Conservation (phyloP, 768 basidiomycete species). For the Clavaria fumosa region DNA sequence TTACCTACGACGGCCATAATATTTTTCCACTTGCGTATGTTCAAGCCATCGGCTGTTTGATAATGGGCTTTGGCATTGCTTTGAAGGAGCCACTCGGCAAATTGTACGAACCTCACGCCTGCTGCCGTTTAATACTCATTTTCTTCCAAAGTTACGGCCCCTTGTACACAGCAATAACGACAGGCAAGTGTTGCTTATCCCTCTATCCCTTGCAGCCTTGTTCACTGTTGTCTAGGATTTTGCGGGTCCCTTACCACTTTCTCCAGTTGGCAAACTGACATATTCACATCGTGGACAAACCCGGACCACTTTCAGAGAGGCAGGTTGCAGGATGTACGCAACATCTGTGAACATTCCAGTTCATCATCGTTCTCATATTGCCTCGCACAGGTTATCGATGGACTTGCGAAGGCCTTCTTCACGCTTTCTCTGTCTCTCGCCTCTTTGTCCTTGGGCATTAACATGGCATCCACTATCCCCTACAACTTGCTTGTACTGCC, state of each 20-base stretch:
- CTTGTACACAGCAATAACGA: slow-evolving; percentile 75
- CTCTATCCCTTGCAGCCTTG: background rate
- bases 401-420: slow-evolving; percentile 61
- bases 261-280: slow-evolving; percentile 85
- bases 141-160: slow-evolving; percentile 58
- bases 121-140: background rate
- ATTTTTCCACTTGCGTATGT: slow-evolving; percentile 77
- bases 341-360: slow-evolving; percentile 3
- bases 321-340: slow-evolving; percentile 59
- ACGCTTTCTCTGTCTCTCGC: slow-evolving; percentile 66
- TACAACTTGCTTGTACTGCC: slow-evolving; percentile 27
- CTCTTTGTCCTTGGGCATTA: slow-evolving; percentile 62
- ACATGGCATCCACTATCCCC: slow-evolving; percentile 32
- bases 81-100: slow-evolving; percentile 57
- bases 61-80: slow-evolving; percentile 74
- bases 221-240: slow-evolving; percentile 38
- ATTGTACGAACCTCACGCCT: slow-evolving; percentile 39
- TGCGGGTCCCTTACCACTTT: slow-evolving; percentile 96
- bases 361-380: slow-evolving; percentile 1
- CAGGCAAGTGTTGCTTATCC: too few species aligned
- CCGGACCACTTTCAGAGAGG: slow-evolving; percentile 34
- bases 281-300: slow-evolving; percentile 80
- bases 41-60: slow-evolving; percentile 76
- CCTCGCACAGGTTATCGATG: slow-evolving; percentile 65
- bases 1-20: slow-evolving; percentile 53